These are phyloP conservation scores for Cadophora malorum DNA, from an alignment of 2,329 filamentous ascomycete species.

Conservation along the genomic window DNA sequence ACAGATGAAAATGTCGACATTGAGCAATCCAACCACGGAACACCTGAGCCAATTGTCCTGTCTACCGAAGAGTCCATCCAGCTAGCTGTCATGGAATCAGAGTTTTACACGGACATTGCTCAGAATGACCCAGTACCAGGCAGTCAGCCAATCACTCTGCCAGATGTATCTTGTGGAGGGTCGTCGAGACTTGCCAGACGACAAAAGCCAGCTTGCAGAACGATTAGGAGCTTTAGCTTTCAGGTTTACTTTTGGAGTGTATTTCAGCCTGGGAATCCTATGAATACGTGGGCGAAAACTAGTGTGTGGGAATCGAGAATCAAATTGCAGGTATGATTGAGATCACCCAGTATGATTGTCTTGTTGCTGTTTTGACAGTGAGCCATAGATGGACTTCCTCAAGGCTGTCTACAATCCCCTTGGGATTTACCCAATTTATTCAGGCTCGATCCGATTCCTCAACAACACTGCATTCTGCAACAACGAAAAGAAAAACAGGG, in stretches of 20 bases:
- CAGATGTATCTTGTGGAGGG: background rate
- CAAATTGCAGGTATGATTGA: slow-evolving; percentile 1
- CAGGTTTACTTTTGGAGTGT: slow-evolving; percentile 2
- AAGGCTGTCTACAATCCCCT: slow-evolving; percentile 5
- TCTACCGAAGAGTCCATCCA: slow-evolving; percentile 2
- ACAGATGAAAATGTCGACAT: background rate
- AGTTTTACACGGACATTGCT: slow-evolving; percentile 10
- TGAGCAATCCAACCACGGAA: background rate
- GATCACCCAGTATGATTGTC: too few relatives aligned
- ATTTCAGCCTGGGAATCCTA: slow-evolving; percentile 6
- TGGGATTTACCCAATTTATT: slow-evolving; percentile 1
- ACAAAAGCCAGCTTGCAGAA: background rate
- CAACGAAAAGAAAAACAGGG: slow-evolving; percentile 1
- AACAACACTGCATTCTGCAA: background rate
- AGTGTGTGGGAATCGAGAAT: slow-evolving; percentile 9
- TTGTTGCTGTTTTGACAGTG: too few relatives aligned
- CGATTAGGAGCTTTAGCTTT: background rate
- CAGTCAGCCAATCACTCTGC: background rate
- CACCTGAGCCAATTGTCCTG: background rate
- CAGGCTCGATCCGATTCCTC: background rate
- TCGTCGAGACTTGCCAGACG: background rate
- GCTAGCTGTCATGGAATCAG: slow-evolving; percentile 1
- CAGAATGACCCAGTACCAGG: slow-evolving; percentile 2
- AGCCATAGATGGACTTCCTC: background rate
- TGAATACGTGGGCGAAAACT: background rate